Conservation (phyloP, 305 asterid species). For the Coffea humblotiana region DNA sequence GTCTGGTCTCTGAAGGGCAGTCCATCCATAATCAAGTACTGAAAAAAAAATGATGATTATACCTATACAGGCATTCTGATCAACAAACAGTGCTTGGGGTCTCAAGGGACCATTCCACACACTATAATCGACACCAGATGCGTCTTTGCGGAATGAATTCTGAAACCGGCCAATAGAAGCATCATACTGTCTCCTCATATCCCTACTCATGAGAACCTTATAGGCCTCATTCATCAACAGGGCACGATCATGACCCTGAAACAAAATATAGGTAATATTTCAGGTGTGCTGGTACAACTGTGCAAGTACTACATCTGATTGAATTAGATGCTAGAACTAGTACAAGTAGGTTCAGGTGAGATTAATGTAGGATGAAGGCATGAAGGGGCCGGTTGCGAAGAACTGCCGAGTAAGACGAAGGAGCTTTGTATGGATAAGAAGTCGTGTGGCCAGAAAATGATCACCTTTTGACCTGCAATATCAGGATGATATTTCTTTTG, state of each 20-base stretch:
- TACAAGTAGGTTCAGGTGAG: neutral
- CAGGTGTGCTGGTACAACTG: neutral
- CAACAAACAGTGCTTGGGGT: constrained; percentile 61
- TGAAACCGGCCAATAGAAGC: constrained; percentile 33
- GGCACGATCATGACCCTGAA: constrained; percentile 62
- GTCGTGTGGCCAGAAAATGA: neutral
- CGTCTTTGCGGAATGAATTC: constrained; percentile 18
- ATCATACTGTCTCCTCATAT: constrained; percentile 46
- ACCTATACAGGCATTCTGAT: constrained; percentile 64
- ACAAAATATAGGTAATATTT: neutral
- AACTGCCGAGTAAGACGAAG: neutral
- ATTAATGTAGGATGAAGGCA: neutral
- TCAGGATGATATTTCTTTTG: constrained; percentile 67
- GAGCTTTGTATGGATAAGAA: neutral
- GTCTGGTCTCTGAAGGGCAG: neutral
- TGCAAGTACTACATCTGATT: neutral
- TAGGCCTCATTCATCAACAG: constrained; percentile 58
- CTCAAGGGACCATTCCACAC: constrained; percentile 54
- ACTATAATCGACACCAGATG: constrained; percentile 30
- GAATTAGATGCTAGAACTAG: neutral
- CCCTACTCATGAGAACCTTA: constrained; percentile 41
- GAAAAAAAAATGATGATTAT: neutral
- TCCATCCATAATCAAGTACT: neutral
- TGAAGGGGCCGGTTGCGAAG: neutral
- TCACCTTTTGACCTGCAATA: constrained; percentile 59